phyloP scores from a whole-genome alignment of 177 flowering plant genomes.

The Tripterygium wilfordii region DNA sequence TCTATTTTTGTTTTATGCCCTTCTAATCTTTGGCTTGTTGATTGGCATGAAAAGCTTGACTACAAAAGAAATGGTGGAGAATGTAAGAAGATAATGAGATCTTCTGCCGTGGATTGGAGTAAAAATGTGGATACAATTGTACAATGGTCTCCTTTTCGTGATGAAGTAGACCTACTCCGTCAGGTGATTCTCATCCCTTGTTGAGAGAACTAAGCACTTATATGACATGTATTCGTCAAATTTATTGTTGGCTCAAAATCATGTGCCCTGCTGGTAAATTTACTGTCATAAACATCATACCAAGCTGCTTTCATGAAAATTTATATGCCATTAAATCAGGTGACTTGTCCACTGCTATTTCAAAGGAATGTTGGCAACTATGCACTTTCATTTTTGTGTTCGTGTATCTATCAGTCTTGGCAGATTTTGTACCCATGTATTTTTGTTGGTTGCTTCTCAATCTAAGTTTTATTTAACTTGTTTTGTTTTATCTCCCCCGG shows the following conservation, averaged over 20 bases:
- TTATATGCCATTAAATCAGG: too few relatives aligned
- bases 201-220: neutral
- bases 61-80: constrained; percentile 46
- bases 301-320: too few relatives aligned
- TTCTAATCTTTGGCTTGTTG: constrained; percentile 5
- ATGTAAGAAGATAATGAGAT: constrained; percentile 54
- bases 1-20: too few relatives aligned
- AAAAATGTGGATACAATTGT: constrained; percentile 67
- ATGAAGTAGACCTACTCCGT: constrained; percentile 70
- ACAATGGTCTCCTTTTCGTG: constrained; percentile 91
- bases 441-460: too few relatives aligned
- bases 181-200: constrained; percentile 46
- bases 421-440: neutral
- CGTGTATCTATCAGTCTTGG: neutral
- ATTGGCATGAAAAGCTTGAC: constrained; percentile 54
- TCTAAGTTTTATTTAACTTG: too few relatives aligned
- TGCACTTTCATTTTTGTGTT: neutral
- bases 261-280: too few relatives aligned
- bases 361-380: too few relatives aligned
- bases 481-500: too few relatives aligned
- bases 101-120: constrained; percentile 61
- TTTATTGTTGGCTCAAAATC: too few relatives aligned
- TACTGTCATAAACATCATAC: too few relatives aligned
- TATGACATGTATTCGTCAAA: too few relatives aligned
- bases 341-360: too few relatives aligned